A percentile compares a stretch with the other conserved stretches of the same genome.
Evolutionary conservation across 2,329 filamentous ascomycete genomes (phyloP).

Genomic region (Arthrobotrys musiformis): DNA sequence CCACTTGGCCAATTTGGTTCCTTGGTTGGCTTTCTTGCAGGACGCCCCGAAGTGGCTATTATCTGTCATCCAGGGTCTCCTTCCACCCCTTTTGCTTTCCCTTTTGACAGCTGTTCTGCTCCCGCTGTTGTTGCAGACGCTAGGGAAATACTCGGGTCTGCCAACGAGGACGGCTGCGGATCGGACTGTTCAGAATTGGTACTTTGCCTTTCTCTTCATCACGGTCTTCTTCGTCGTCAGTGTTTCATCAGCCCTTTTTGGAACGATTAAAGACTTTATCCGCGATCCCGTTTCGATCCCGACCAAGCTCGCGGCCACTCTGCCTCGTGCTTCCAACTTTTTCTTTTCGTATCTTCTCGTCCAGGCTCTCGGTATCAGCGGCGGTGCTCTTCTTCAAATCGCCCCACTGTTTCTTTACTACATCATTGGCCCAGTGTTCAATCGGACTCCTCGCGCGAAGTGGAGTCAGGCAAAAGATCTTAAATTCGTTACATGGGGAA

Average conservation of each 20-base stretch:
- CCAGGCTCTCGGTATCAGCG: conserved; percentile 89
- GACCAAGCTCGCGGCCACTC: conserved; percentile 76
- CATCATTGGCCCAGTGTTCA: conserved; percentile 79
- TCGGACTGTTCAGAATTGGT: conserved; percentile 79
- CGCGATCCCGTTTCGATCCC: conserved; percentile 76
- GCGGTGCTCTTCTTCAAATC: conserved; percentile 86
- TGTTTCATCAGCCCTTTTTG: conserved; percentile 78
- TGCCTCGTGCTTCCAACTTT: conserved; percentile 91
- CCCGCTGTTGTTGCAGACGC: conserved; percentile 45
- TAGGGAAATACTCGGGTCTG: conserved; percentile 58
- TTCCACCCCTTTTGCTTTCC: conserved; percentile 71
- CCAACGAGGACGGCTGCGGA: conserved; percentile 59
- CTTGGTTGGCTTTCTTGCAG: conserved; percentile 77
- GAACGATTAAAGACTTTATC: conserved; percentile 73
- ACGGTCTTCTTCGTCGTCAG: conserved; percentile 94
- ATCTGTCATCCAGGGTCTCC: conserved; percentile 81
- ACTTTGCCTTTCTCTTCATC: conserved; percentile 93
- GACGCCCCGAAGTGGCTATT: conserved; percentile 71
- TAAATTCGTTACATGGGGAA: conserved; percentile 84
- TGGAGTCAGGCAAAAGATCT: conserved; percentile 85
- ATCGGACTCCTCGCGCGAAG: conserved; percentile 83
- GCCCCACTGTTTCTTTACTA: conserved; percentile 84
- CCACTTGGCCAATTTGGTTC: conserved; percentile 72
- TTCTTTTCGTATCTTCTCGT: conserved; percentile 99
- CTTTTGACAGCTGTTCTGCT: conserved; percentile 51